These are phyloP conservation scores for Tieghemiomyces parasiticus DNA, from an alignment of 192 early-diverging fungal genomes.

Conservation along the genomic window DNA sequence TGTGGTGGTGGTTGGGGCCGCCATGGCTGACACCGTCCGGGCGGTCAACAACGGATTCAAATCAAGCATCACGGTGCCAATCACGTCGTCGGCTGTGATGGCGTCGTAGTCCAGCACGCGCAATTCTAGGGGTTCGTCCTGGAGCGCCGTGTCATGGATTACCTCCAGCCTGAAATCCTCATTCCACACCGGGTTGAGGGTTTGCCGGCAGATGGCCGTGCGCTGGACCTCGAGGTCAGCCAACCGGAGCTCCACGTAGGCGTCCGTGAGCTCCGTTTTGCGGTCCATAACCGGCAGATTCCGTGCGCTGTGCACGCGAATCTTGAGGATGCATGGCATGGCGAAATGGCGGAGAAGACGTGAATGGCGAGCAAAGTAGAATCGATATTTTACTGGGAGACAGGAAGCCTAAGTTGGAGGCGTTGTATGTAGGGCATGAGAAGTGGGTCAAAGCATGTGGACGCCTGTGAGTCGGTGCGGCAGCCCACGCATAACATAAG, in stretches of 20 bases:
- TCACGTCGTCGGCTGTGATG: slow-evolving; percentile 56
- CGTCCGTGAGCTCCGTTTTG: slow-evolving; percentile 62
- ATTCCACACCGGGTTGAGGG: slow-evolving; percentile 71
- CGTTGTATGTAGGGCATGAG: too few relatives aligned
- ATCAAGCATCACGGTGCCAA: slow-evolving; percentile 64
- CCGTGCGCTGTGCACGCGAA: slow-evolving; percentile 47
- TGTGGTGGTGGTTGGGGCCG: too few relatives aligned
- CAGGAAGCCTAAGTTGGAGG: too few relatives aligned
- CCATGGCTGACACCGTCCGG: too few relatives aligned
- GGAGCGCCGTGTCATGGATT: slow-evolving; percentile 56
- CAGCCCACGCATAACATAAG: too few relatives aligned
- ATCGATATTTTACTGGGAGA: too few relatives aligned
- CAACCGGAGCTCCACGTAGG: slow-evolving; percentile 69
- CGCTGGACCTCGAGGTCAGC: slow-evolving; percentile 47
- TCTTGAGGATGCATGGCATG: slow-evolving; percentile 53
- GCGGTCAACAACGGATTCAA: slow-evolving; percentile 55
- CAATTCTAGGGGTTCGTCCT: slow-evolving; percentile 69
- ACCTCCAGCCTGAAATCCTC: slow-evolving; percentile 70
- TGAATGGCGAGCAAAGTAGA: too few relatives aligned
- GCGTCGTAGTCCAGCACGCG: slow-evolving; percentile 63
- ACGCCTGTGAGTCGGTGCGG: too few relatives aligned
- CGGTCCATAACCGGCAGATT: slow-evolving; percentile 78
- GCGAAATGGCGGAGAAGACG: too few relatives aligned
- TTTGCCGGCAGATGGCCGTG: slow-evolving; percentile 49
- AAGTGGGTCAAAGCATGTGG: too few relatives aligned